phyloP scores from a whole-genome alignment of 345 rosid genomes.

The Mangifera indica region DNA sequence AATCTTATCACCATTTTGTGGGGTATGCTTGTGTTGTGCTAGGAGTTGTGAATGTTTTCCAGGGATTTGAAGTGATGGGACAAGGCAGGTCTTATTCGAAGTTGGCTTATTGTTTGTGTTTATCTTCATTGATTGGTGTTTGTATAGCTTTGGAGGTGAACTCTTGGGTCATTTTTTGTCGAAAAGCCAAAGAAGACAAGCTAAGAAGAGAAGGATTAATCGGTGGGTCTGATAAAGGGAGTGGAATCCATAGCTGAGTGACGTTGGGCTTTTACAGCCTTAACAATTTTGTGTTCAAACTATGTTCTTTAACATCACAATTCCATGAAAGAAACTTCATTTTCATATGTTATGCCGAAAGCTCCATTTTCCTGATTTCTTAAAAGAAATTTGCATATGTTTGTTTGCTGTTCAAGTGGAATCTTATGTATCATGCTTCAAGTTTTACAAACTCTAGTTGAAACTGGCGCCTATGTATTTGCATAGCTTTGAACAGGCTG shows the following conservation, averaged over 20 bases:
- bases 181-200: constrained; percentile 93
- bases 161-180: constrained; percentile 89
- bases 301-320: too few species aligned
- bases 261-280: neutral
- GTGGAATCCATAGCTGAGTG: constrained; percentile 25
- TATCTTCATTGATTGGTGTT: constrained; percentile 68
- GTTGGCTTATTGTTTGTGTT: constrained; percentile 69
- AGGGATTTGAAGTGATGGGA: constrained; percentile 90
- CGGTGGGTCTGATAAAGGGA: constrained; percentile 45
- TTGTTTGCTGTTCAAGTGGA: neutral
- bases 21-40: constrained; percentile 87
- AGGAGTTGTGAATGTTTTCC: constrained; percentile 95
- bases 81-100: constrained; percentile 66
- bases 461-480: constrained; percentile 99
- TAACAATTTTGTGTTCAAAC: neutral
- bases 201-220: constrained; percentile 75
- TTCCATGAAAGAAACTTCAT: too few species aligned
- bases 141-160: constrained; percentile 89
- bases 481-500: too few species aligned
- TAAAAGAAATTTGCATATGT: neutral
- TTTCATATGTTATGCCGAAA: too few species aligned
- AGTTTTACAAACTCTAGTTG: constrained; percentile 68
- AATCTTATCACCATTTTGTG: constrained; percentile 93
- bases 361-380: neutral
- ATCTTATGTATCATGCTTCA: neutral